phyloP scores from a whole-genome alignment of 2,329 filamentous ascomycete genomes.

The Penicillium sp. region DNA sequence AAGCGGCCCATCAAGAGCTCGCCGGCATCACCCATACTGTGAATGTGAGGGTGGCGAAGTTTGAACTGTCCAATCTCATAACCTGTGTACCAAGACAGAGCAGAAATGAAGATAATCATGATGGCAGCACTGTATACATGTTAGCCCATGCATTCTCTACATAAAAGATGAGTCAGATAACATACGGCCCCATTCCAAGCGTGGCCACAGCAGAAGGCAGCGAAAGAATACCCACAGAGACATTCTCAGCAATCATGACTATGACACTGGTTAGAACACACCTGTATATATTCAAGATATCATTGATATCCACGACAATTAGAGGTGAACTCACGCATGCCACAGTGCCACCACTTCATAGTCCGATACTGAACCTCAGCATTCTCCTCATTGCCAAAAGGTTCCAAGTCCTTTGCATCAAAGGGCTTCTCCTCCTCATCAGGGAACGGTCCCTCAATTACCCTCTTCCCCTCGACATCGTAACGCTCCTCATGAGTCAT shows the following conservation, averaged over 20 bases:
- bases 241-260: conserved; percentile 61
- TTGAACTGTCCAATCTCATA: conserved; percentile 62
- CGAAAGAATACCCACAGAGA: conserved; percentile 59
- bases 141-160: background rate
- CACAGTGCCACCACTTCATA: conserved; percentile 44
- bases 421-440: conserved; percentile 18
- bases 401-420: conserved; percentile 28
- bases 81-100: conserved; percentile 60
- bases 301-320: background rate
- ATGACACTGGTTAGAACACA: conserved; percentile 9
- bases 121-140: conserved; percentile 48
- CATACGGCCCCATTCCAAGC: conserved; percentile 56
- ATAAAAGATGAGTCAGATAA: conserved; percentile 1
- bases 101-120: conserved; percentile 54
- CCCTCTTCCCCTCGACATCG: conserved; percentile 9
- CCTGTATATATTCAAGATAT: background rate
- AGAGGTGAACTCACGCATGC: conserved; percentile 12
- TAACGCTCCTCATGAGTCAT: conserved; percentile 21
- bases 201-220: conserved; percentile 55
- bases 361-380: conserved; percentile 52
- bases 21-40: conserved; percentile 68
- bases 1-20: conserved; percentile 61
- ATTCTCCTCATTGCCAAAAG: conserved; percentile 40
- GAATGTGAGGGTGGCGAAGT: conserved; percentile 57
- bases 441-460: conserved; percentile 10